Evolutionary conservation across 139 green algal genomes (phyloP).

Genomic region (Nannochloris sp.): DNA sequence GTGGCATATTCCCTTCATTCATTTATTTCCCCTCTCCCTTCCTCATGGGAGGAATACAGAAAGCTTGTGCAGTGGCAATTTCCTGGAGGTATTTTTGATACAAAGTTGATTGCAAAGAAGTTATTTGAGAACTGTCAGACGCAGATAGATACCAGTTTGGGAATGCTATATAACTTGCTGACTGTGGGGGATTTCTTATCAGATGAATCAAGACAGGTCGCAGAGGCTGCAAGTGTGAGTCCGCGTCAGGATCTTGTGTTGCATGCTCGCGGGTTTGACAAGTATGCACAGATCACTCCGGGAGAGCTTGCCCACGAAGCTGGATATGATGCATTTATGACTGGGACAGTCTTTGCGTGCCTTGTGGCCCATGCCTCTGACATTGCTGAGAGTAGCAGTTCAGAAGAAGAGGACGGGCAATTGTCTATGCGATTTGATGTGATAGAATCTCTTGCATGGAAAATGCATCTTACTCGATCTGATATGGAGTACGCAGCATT

Average conservation of each 20-base stretch:
- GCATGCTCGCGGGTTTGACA: slow-evolving; percentile 26
- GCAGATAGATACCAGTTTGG: not conserved
- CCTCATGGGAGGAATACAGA: slow-evolving; percentile 52
- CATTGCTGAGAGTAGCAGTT: not conserved
- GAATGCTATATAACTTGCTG: not conserved
- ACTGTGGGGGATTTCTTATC: not conserved
- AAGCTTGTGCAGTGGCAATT: slow-evolving; percentile 39
- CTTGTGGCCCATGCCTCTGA: slow-evolving; percentile 4
- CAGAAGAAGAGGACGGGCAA: not conserved
- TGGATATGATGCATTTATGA: slow-evolving; percentile 75
- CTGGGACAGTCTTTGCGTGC: slow-evolving; percentile 33
- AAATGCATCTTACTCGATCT: slow-evolving; percentile 21
- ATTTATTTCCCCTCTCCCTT: slow-evolving; percentile 43
- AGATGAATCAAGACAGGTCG: not conserved
- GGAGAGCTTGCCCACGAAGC: slow-evolving; percentile 53
- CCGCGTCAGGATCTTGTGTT: slow-evolving; percentile 6
- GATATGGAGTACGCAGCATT: slow-evolving; percentile 21
- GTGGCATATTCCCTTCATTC: slow-evolving; percentile 47
- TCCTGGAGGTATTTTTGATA: slow-evolving; percentile 61
- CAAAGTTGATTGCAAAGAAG: slow-evolving; percentile 46
- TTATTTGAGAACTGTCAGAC: slow-evolving; percentile 22
- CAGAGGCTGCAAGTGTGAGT: not conserved
- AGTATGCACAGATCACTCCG: slow-evolving; percentile 12
- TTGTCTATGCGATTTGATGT: not conserved
- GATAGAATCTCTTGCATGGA: slow-evolving; percentile 10